Percentiles rank a stretch among this genome's conserved stretches.
Evolutionary conservation across 768 basidiomycete species (phyloP).

Genomic region (Suillus weaverae): DNA sequence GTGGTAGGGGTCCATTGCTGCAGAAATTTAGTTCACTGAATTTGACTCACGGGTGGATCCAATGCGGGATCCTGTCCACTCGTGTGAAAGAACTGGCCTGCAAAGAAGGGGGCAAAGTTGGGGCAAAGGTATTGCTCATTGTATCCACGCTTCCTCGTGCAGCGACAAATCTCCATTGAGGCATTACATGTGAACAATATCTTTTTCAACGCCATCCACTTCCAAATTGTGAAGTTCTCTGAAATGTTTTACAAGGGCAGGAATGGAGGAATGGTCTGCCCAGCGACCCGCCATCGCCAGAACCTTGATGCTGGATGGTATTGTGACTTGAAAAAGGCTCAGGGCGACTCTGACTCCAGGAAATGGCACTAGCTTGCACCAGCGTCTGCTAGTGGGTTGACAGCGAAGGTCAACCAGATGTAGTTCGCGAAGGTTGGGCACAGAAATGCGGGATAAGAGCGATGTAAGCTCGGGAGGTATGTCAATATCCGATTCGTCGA

Average conservation of each 20-base stretch:
- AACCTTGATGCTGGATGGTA: constrained; percentile 7
- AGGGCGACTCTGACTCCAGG: background rate
- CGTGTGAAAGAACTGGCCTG: background rate
- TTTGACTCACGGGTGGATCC: background rate
- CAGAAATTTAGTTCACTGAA: background rate
- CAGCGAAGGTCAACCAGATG: constrained; percentile 44
- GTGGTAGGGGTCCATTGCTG: background rate
- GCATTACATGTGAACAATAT: background rate
- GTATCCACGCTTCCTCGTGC: background rate
- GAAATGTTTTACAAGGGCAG: constrained; percentile 14
- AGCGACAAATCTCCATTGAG: background rate
- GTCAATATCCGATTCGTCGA: constrained; percentile 58
- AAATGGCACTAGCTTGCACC: background rate
- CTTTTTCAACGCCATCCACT: background rate
- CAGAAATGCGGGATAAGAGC: constrained; percentile 49
- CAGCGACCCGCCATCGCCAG: constrained; percentile 30
- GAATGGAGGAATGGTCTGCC: constrained; percentile 18
- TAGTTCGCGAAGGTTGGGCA: constrained; percentile 49
- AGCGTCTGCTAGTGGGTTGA: background rate
- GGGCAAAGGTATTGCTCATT: background rate
- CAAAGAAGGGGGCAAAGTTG: background rate
- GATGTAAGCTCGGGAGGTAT: constrained; percentile 61
- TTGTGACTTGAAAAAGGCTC: background rate
- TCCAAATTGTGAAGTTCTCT: background rate
- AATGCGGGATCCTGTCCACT: background rate